Percentiles rank a stretch among this genome's conserved stretches.
Conservation (phyloP, 2,329 filamentous ascomycete genomes). For the Macrophomina phaseolina region DNA sequence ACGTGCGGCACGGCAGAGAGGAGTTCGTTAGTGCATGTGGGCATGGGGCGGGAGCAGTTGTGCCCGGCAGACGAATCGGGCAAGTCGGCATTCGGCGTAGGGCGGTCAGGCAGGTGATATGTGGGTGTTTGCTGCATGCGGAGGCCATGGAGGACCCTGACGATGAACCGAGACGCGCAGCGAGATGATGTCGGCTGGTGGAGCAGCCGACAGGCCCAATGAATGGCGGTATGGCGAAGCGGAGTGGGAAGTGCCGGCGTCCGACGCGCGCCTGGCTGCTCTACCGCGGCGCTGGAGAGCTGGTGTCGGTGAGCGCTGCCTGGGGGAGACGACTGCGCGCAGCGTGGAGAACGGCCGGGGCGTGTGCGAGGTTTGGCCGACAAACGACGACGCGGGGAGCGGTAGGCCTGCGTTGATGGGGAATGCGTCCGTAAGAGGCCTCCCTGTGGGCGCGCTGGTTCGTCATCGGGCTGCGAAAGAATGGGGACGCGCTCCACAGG, state of each 20-base stretch:
- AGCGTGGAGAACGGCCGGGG: slow-evolving; percentile 2
- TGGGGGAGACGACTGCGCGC: not conserved
- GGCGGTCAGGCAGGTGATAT: slow-evolving; percentile 2
- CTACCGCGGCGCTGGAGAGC: not conserved
- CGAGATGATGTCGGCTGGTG: slow-evolving; percentile 9
- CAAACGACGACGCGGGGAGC: slow-evolving; percentile 11
- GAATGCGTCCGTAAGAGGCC: slow-evolving; percentile 10
- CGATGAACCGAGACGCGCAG: slow-evolving; percentile 5
- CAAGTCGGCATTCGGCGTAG: slow-evolving; percentile 9
- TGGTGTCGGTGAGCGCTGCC: slow-evolving; percentile 4
- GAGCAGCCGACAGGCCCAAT: not conserved
- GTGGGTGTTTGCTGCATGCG: not conserved
- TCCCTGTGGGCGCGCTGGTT: slow-evolving; percentile 12
- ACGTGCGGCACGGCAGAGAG: slow-evolving; percentile 10
- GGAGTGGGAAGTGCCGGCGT: slow-evolving; percentile 1
- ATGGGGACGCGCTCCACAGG: slow-evolving; percentile 16
- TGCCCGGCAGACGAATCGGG: slow-evolving; percentile 2
- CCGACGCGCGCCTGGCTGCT: not conserved
- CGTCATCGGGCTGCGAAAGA: slow-evolving; percentile 15
- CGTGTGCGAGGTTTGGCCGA: slow-evolving; percentile 18
- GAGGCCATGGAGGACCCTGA: slow-evolving; percentile 15
- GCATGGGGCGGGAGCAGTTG: not conserved
- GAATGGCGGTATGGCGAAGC: slow-evolving; percentile 10
- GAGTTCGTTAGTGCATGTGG: not conserved
- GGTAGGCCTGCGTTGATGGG: slow-evolving; percentile 10